Evolutionary conservation across 2,329 filamentous ascomycete genomes (phyloP), one percentile per base, ranked within the genome.

Genomic region (Fusarium sp.): DNA sequence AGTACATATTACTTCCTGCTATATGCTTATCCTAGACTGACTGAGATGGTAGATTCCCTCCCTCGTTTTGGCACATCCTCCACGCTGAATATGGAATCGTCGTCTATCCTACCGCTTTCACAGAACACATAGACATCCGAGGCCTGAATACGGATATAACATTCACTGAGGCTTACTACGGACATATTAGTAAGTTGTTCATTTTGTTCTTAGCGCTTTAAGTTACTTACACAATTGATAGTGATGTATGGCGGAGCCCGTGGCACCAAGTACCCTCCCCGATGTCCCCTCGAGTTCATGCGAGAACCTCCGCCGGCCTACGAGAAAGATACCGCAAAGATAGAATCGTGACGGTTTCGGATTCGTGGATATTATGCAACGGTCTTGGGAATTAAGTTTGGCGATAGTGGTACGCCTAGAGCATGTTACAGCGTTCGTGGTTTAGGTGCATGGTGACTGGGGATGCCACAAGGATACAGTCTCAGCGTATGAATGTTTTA

Each of bases 21-120:
- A 10, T 20, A 18, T 8, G 11, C 18, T 12, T 2, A n/a, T 6
- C 18, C 20, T 13, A 26, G 21, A 28, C 47, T 71, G 15, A 74
- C 33, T 6, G 38, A 11, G 6, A 20, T 2, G 23, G 4, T 3
- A 81, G 80, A 33, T 63, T 81, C 16, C 80, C 80, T 13, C 65
- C 75, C 3, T 77, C 78, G 52, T 81, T 81, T 52, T 81, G 80
- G 80, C 69, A 76, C 26, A 71, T 80, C 10, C 72, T 81, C 16
- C 78, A 80, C 33, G 61, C 74, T 9, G 79, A 81, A 49, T 81
- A 80, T 28, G 80, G 80, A 38, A 81, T 81, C 42, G 69, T 81
- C n/a, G 77, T 81, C 23, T 81, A 81, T 53, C 80, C 80, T 5
- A 80, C 79, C 2, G 80, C 80, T 6, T 68, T 81, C 57, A 79